These are phyloP conservation scores for Leucosporidium scottii DNA, from an alignment of 768 basidiomycete genomes.

Conservation along the genomic window DNA sequence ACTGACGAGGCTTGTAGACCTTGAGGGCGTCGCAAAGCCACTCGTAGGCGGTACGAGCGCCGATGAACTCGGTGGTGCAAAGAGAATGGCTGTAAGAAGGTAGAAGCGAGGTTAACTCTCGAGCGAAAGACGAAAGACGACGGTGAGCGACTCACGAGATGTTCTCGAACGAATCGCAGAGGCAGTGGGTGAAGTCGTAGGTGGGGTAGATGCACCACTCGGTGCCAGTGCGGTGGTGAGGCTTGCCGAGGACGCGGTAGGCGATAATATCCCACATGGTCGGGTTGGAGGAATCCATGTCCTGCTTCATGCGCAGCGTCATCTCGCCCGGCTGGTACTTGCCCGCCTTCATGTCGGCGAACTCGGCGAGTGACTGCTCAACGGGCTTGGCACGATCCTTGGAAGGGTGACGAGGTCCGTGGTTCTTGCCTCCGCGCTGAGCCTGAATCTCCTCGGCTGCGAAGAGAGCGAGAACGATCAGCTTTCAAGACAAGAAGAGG, in stretches of 20 bases:
- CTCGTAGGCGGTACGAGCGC: constrained; percentile 93
- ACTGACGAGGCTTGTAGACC: constrained; percentile 94
- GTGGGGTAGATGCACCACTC: constrained; percentile 98
- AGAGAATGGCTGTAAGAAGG: constrained; percentile 69
- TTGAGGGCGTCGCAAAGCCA: constrained; percentile 98
- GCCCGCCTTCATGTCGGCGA: constrained; percentile 86
- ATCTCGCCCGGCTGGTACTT: constrained; percentile 86
- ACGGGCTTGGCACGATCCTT: constrained; percentile 77
- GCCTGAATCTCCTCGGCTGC: constrained; percentile 86
- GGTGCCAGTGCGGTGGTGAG: constrained; percentile 85
- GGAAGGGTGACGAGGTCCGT: constrained; percentile 72
- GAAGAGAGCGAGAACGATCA: background rate
- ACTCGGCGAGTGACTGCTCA: constrained; percentile 78
- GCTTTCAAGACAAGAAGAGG: constrained; percentile 1
- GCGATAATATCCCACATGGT: constrained; percentile 99
- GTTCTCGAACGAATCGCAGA: constrained; percentile 97
- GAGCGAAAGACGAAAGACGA: background rate
- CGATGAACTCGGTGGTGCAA: constrained; percentile 92
- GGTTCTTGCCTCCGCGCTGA: constrained; percentile 74
- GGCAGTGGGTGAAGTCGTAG: constrained; percentile 97
- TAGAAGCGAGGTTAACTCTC: constrained; percentile 1
- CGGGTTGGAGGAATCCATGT: constrained; percentile 82
- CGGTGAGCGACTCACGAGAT: constrained; percentile 69
- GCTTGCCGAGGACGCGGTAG: constrained; percentile 81
- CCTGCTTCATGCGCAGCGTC: constrained; percentile 94